A percentile compares a stretch with the other conserved stretches of the same genome.
phyloP scores from a whole-genome alignment of 1,139 yeast genomes.

The Blastobotrys buckinghamii region DNA sequence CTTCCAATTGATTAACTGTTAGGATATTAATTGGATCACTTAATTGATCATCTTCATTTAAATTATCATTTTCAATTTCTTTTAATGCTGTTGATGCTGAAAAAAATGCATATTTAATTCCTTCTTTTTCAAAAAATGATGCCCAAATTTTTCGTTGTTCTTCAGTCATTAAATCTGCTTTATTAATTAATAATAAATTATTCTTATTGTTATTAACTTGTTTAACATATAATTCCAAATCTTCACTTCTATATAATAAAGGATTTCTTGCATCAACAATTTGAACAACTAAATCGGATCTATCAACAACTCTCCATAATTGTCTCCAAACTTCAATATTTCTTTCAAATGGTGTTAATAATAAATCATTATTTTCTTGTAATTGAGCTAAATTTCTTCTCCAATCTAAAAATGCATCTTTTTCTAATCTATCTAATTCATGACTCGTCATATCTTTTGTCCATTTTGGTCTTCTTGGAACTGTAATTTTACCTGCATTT shows the following conservation, averaged over 20 bases:
- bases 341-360: conserved; percentile 95
- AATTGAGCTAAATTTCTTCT: conserved; percentile 80
- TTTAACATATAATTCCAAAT: conserved; percentile 76
- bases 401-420: conserved; percentile 90
- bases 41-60: conserved; percentile 23
- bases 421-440: conserved; percentile 83
- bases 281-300: conserved; percentile 91
- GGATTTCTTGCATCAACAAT: conserved; percentile 98
- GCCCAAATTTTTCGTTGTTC: conserved; percentile 86
- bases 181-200: conserved; percentile 81
- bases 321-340: conserved; percentile 98
- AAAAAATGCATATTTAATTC: conserved; percentile 85
- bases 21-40: conserved; percentile 61
- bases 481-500: conserved; percentile 76
- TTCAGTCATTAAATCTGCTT: conserved; percentile 80
- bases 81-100: conserved; percentile 71
- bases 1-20: conserved; percentile 78
- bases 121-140: conserved; percentile 57
- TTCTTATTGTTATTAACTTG: conserved; percentile 67
- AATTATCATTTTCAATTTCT: conserved; percentile 22
- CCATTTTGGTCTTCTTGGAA: conserved; percentile 95
- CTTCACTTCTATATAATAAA: conserved; percentile 79
- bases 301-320: conserved; percentile 95
- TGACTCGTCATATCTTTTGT: conserved; percentile 55
- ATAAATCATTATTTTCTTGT: conserved; percentile 73